Percentiles rank a stretch among this genome's conserved stretches.
These are phyloP conservation scores for Sarcodon aspratus DNA, from an alignment of 768 basidiomycete species.

Conservation along the genomic window DNA sequence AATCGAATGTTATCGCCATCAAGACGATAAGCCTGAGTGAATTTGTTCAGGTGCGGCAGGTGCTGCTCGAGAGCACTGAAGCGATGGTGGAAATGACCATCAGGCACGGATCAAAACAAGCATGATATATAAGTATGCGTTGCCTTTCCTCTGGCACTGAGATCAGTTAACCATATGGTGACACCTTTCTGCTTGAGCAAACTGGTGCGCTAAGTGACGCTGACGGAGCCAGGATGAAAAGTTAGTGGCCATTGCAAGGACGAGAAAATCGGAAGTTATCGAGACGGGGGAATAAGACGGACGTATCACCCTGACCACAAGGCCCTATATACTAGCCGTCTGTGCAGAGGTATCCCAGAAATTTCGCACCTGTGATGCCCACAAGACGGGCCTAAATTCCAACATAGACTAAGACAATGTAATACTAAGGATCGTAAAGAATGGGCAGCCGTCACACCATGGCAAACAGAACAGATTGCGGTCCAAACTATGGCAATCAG, in stretches of 20 bases:
- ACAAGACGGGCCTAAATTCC: no score
- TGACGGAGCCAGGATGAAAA: conserved; percentile 70
- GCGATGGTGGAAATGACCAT: conserved; percentile 53
- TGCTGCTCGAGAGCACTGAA: conserved; percentile 94
- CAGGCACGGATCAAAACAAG: background rate
- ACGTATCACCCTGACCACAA: no score
- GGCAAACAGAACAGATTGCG: no score
- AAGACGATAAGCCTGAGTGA: conserved; percentile 86
- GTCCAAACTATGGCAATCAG: background rate
- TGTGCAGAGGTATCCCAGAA: no score
- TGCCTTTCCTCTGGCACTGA: conserved; percentile 93
- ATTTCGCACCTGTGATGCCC: no score
- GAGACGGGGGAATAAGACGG: no score
- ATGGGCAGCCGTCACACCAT: no score
- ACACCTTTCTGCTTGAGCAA: conserved; percentile 74
- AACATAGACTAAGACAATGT: no score
- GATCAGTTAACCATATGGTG: conserved; percentile 94
- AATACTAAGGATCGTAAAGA: no score
- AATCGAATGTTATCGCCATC: conserved; percentile 96
- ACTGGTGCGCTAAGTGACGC: conserved; percentile 48
- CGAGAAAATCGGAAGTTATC: no score
- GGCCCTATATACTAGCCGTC: no score
- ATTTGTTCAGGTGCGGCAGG: conserved; percentile 76
- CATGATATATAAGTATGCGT: conserved; percentile 5
- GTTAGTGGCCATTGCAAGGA: conserved; percentile 28